Evolutionary conservation across 164 flowering plant genomes (phyloP), one percentile per base, ranked within the genome.

Genomic region (Hamamelis virginiana): DNA sequence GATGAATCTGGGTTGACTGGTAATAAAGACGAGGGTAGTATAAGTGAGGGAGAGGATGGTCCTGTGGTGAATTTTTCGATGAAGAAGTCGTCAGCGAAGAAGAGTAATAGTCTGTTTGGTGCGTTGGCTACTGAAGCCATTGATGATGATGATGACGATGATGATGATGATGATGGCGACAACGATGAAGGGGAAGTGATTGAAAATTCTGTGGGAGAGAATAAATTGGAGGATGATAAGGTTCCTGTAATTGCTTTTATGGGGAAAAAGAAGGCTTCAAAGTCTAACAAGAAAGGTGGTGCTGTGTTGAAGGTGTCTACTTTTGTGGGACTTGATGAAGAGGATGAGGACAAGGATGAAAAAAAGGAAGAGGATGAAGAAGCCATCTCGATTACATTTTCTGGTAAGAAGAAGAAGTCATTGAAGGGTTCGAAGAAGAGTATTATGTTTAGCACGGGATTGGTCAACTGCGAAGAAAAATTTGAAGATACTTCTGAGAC

Each of bases 401-500:
- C 88, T 1, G 89, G 88, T 28, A 87, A 85, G 73, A 80, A 78
- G 76, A 87, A 88, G 80, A 85, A 87, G 77, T 72, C 88, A 21
- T 82, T 88, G 0, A 88, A 85, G 68, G 70, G 72, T 41, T 67
- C 79, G 26, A 84, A 81, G 75, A 83, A 79, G 75, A 71, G 69
- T 33, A 78, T 46, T 69, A 33, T 67, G 4, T 81, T 72, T 51
- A 67, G 77, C 62, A 73, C 78, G 1, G 76, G 70, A 16, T 62
- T 85, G 57, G 72, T 73, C 14, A 43, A n/a, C 58, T 83, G 77
- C 55, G 87, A 75, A 64, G 83, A 76, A 33, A 74, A 59, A 59
- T 78, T 76, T 18, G 83, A 66, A 43, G 81, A 72, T 52, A 68
- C 71, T 59, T 68, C 84, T 65, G 75, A 71, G n/a, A 57, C 84